A percentile compares a stretch with the other conserved stretches of the same genome.
Evolutionary conservation across 106 monocot genomes (phyloP).

Genomic region (Chionographis japonica): DNA sequence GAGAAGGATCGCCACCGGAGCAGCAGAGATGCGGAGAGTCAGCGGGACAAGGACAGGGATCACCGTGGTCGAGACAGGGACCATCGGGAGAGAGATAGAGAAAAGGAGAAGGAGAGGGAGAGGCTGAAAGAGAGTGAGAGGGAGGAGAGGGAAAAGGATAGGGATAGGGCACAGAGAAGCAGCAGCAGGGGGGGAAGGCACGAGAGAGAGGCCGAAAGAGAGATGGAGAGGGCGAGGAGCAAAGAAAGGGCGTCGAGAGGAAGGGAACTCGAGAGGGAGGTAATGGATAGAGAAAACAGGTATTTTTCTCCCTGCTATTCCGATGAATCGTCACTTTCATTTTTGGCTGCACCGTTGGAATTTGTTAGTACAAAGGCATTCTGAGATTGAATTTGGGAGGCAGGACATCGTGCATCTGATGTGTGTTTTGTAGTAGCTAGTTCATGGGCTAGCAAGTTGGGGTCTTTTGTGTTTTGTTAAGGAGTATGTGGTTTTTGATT

Average conservation of each 20-base stretch:
- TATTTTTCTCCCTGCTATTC: background rate
- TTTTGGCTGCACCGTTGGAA: too few relatives aligned
- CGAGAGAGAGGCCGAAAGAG: background rate
- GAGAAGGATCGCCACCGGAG: too few relatives aligned
- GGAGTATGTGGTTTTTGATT: too few relatives aligned
- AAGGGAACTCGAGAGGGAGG: constrained; percentile 17
- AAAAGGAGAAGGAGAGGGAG: background rate
- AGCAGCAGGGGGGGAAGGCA: background rate
- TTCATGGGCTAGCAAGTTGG: too few relatives aligned
- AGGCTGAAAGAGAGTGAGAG: background rate
- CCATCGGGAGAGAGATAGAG: background rate
- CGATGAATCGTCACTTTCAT: too few relatives aligned
- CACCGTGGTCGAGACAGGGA: background rate
- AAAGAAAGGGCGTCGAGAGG: constrained; percentile 3
- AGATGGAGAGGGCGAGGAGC: constrained; percentile 7
- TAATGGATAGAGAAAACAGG: constrained; percentile 18
- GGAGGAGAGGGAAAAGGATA: constrained; percentile 6
- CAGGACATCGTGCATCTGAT: too few relatives aligned
- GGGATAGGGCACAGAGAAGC: constrained; percentile 4
- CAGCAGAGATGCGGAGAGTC: too few relatives aligned
- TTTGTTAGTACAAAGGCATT: too few relatives aligned
- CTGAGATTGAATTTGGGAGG: too few relatives aligned
- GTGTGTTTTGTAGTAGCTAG: too few relatives aligned
- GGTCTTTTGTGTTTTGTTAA: too few relatives aligned
- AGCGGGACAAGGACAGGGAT: background rate